Conservation (phyloP, 495 filamentous ascomycete species). For the Gamarada debralockiae region DNA sequence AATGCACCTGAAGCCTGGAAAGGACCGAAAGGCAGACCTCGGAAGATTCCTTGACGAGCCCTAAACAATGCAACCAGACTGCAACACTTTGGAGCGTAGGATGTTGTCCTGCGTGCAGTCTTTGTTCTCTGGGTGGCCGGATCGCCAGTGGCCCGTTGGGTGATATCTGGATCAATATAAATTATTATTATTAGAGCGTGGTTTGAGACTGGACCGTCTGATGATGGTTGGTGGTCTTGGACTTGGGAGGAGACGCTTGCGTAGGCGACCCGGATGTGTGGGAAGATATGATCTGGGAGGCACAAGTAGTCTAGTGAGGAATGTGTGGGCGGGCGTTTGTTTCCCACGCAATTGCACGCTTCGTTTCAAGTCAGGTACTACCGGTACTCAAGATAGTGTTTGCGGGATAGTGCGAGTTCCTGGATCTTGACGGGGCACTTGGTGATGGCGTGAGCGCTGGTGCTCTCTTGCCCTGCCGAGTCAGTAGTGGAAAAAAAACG, state of each 20-base stretch:
- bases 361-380: not conserved
- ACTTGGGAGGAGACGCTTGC: slow-evolving; percentile 16
- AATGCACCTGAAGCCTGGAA: not conserved
- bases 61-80: not conserved
- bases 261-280: slow-evolving; percentile 19
- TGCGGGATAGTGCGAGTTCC: not conserved
- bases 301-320: slow-evolving; percentile 1
- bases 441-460: not conserved
- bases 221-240: slow-evolving; percentile 1
- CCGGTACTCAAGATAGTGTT: too few relatives aligned
- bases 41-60: slow-evolving; percentile 13
- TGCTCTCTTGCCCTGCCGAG: too few relatives aligned
- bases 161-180: too few relatives aligned
- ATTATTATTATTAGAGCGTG: too few relatives aligned
- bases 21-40: slow-evolving; percentile 3
- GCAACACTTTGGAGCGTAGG: too few relatives aligned
- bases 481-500: not conserved
- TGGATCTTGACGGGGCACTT: not conserved
- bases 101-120: too few relatives aligned
- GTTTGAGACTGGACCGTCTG: not conserved
- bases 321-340: slow-evolving; percentile 4
- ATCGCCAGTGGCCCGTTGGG: too few relatives aligned
- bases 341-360: slow-evolving; percentile 6
- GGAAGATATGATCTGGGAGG: slow-evolving; percentile 16
- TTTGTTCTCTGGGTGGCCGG: not conserved